These are phyloP conservation scores for Musa schizocarpa DNA, from an alignment of 176 grass and related monocot species.

Conservation along the genomic window DNA sequence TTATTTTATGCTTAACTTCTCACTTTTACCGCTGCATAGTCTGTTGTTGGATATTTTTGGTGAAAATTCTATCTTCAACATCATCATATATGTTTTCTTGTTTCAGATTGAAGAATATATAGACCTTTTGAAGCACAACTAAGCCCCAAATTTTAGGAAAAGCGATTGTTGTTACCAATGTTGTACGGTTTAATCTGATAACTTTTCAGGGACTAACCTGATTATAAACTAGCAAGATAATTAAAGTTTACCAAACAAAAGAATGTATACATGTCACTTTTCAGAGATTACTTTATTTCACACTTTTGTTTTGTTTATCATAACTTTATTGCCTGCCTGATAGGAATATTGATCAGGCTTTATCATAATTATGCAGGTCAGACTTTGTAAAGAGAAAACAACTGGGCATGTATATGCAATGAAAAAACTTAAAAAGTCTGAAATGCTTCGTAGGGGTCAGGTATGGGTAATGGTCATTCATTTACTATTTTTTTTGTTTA, in stretches of 20 bases:
- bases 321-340: neutral
- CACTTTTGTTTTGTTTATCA: neutral
- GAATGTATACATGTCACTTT: neutral
- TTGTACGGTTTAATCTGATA: neutral
- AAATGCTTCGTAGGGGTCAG: constrained; percentile 14
- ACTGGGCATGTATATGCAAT: constrained; percentile 11
- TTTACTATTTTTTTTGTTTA: neutral
- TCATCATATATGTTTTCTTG: neutral
- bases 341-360: neutral
- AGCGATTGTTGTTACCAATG: no score
- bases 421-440: constrained; percentile 15
- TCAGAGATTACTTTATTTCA: neutral
- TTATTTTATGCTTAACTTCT: constrained; percentile 5
- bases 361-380: neutral
- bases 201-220: neutral
- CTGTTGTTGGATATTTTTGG: neutral
- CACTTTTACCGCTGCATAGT: constrained; percentile 7
- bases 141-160: neutral
- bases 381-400: constrained; percentile 15
- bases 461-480: neutral
- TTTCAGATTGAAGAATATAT: neutral
- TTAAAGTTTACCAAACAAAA: neutral
- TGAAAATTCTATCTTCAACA: neutral
- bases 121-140: neutral
- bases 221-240: neutral